Base-by-base conservation (phyloP, 2,329 filamentous ascomycete species). In the Macrophomina phaseolina region DNA sequence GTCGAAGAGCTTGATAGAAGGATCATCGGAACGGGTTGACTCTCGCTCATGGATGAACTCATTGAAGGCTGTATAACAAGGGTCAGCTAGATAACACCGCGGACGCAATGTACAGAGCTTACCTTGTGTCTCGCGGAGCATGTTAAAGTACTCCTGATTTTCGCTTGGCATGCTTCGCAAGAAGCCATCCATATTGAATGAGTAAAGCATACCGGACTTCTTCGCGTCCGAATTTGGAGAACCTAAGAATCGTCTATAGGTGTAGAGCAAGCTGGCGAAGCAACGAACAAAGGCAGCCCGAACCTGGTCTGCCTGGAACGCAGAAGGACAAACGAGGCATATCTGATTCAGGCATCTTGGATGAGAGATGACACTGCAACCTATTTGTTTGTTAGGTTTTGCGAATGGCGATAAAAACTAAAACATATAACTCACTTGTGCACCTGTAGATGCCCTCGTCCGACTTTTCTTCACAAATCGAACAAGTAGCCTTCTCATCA, bases 1-100 rank as follows among this genome's bases (percentile, higher is more conserved):
- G 77, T 95, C 92, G 72, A 95, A 95, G 1, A 95, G 85, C 66
- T 90, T 90, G 72, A 94, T 88, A 2, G 84, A 78, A 0, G 91
- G 85, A 69, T 91, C 85, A 7, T 87, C 84, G 0, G 87, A 78
- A 2, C 87, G 82, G 7, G 85, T 87, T 28, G 83, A 88, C 78
- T 95, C 92, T 53, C 92, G 87, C 72, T 93, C 90, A 73, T 94
- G 90, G 69, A 95, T 91, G 77, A 95, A 95, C 76, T 94, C 91
- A 71, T 93, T 93, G 76, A 94, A 93, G 58, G 82, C 87, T 88
- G 16, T 9, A 16, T n/a, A 16, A 5, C 48, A 11, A 28, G 18
- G 36, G 61, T 67, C 18, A 67, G 58, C 40, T 7, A 18, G 5
- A 9, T 11, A n/a, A 48, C 14, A 8, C n/a, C n/a, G 18, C 7